Conservation (phyloP, 2,329 filamentous ascomycete species). For the Scedosporium apiospermum region DNA sequence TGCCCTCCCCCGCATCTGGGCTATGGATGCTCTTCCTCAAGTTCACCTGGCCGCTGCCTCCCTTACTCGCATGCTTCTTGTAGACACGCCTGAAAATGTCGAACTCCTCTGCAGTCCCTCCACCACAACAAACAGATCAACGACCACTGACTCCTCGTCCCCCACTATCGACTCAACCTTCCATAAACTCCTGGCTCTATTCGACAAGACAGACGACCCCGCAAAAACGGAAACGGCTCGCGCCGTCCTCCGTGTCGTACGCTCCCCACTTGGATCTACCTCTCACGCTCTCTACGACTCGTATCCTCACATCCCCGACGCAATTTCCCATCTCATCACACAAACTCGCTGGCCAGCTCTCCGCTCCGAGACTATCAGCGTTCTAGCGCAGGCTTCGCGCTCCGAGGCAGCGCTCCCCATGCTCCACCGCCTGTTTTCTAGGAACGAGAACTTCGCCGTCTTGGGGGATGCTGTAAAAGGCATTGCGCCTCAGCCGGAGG, state of each 20-base stretch:
- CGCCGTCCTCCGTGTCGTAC: conserved; percentile 41
- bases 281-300: conserved; percentile 28
- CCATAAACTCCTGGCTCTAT: conserved; percentile 26
- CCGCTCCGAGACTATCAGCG: conserved; percentile 52
- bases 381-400: conserved; percentile 50
- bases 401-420: conserved; percentile 37
- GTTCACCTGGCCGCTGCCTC: conserved; percentile 52
- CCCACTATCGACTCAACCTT: neutral
- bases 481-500: conserved; percentile 11
- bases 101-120: conserved; percentile 33
- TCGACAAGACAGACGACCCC: conserved; percentile 24
- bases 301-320: conserved; percentile 29
- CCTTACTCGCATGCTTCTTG: conserved; percentile 45
- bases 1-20: conserved; percentile 45
- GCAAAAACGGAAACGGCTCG: conserved; percentile 52
- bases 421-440: conserved; percentile 32
- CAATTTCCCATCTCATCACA: conserved; percentile 42
- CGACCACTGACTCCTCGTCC: neutral
- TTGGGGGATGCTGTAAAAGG: conserved; percentile 42
- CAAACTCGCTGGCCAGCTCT: conserved; percentile 51
- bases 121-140: conserved; percentile 19
- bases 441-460: conserved; percentile 30
- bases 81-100: conserved; percentile 43
- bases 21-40: conserved; percentile 39
- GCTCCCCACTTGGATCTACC: conserved; percentile 29